Percentiles rank a stretch among this genome's conserved stretches.
phyloP scores from a whole-genome alignment of 495 filamentous ascomycete genomes.

The Ramalina intermedia region DNA sequence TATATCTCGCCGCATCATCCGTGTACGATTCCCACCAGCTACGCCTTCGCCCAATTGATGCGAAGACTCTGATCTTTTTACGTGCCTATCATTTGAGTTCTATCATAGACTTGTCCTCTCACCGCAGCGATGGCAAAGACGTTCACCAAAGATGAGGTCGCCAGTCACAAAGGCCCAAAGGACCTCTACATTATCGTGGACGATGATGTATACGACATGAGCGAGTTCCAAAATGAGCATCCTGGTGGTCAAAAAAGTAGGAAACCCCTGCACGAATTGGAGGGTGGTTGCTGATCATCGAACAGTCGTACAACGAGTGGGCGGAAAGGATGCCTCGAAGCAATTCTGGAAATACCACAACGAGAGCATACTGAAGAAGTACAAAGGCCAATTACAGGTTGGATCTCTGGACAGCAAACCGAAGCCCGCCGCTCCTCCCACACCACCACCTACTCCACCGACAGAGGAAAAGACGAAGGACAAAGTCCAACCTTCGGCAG shows the following conservation, averaged over 20 bases:
- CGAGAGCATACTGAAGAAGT: slow-evolving; percentile 86
- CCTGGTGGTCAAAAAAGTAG: slow-evolving; percentile 93
- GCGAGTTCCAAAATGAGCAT: slow-evolving; percentile 87
- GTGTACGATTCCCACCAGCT: no score
- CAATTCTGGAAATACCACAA: slow-evolving; percentile 99
- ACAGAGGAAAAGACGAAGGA: slow-evolving; percentile 32
- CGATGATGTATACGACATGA: slow-evolving; percentile 92
- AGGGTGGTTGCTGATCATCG: neutral
- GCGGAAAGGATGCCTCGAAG: slow-evolving; percentile 90
- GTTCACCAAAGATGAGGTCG: slow-evolving; percentile 72
- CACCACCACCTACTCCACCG: slow-evolving; percentile 39
- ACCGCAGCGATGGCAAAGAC: slow-evolving; percentile 58
- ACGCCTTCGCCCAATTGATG: no score
- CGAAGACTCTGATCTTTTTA: no score
- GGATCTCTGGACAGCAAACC: slow-evolving; percentile 85
- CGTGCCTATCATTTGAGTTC: neutral
- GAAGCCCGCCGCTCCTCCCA: slow-evolving; percentile 36
- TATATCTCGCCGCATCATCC: no score
- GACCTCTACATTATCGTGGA: slow-evolving; percentile 83
- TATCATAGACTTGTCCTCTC: slow-evolving; percentile 13
- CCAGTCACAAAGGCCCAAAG: slow-evolving; percentile 75
- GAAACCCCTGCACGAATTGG: slow-evolving; percentile 11
- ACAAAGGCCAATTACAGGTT: slow-evolving; percentile 71
- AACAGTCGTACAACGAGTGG: slow-evolving; percentile 73
- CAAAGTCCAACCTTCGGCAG: slow-evolving; percentile 26